Evolutionary conservation across 106 monocot genomes (phyloP).

Genomic region (Platanthera zijinensis): DNA sequence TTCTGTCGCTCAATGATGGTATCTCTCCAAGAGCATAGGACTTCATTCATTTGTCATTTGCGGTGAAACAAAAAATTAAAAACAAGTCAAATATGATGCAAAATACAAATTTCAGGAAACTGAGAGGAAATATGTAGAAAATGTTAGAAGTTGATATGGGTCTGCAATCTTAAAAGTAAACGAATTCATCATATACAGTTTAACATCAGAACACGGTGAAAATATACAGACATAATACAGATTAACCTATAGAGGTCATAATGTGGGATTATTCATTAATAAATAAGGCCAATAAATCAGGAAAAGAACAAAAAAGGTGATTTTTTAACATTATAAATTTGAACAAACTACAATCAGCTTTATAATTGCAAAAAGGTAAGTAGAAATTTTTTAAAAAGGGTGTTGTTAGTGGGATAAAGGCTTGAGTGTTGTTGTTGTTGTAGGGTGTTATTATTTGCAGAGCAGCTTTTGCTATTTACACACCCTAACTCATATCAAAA

Average conservation of each 20-base stretch:
- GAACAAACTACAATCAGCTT: background rate
- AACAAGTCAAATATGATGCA: background rate
- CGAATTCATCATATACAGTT: background rate
- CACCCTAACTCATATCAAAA: too few species aligned
- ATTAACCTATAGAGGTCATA: background rate
- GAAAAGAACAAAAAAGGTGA: background rate
- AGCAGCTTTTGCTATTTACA: too few species aligned
- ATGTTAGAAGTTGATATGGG: background rate
- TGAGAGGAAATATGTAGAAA: background rate
- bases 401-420: too few species aligned
- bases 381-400: background rate
- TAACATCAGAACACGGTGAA: background rate
- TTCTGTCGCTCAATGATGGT: slow-evolving; percentile 60
- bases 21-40: slow-evolving; percentile 81
- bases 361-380: background rate
- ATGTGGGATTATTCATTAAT: background rate
- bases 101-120: background rate
- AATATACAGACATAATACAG: background rate
- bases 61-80: slow-evolving; percentile 1
- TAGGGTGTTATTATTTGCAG: background rate
- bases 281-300: background rate
- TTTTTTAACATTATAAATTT: background rate
- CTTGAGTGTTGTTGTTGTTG: too few species aligned
- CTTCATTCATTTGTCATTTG: slow-evolving; percentile 23
- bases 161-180: background rate